Base-by-base conservation (phyloP, 306 rosid genomes). In the Gynostemma pentaphyllum region DNA sequence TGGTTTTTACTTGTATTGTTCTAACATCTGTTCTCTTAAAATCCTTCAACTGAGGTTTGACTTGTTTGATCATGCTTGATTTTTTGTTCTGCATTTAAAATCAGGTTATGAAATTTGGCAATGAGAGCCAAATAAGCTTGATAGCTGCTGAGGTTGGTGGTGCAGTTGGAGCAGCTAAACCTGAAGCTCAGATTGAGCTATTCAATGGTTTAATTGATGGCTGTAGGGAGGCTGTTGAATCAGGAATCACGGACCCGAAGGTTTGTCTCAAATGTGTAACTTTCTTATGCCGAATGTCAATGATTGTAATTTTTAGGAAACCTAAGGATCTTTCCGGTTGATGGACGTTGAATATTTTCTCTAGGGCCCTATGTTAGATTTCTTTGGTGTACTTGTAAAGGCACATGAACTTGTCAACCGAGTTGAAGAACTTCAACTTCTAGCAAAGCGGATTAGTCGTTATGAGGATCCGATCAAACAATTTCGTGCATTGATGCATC, bases 311-410 rank as follows among this genome's bases (percentile, higher is more conserved):
- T 48, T n/a, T 59, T 64, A 27, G 2, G 45, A 49, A 23, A 51
- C 32, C 44, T 18, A 21, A 69, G 70, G 68, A 54, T 39, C 64
- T 62, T 42, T 32, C 48, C 57, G 64, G 45, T 30, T 70, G 64
- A 64, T 13, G 65, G 29, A 42, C 67, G 75, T 64, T 62, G 71
- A 70, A 69, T 66, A 78, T 67, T 56, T 70, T 81, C 68, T 69
- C 66, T 64, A 94, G 99, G 99, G 99, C 23, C 99, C 99, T 19
- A 60, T 89, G 87, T 75, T 94, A 73, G 99, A 94, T 68, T 94
- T 89, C 67, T 86, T 86, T 85, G 99, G 99, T 67, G 97, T 88
- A 65, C 85, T 84, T 30, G 97, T 94, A 69, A 94, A 94, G 79
- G 99, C 95, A 47, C 81, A 72, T 81, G 99, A 94, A 75, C 61